Conservation (phyloP, 495 filamentous ascomycete species). For the Annulohypoxylon bovei region DNA sequence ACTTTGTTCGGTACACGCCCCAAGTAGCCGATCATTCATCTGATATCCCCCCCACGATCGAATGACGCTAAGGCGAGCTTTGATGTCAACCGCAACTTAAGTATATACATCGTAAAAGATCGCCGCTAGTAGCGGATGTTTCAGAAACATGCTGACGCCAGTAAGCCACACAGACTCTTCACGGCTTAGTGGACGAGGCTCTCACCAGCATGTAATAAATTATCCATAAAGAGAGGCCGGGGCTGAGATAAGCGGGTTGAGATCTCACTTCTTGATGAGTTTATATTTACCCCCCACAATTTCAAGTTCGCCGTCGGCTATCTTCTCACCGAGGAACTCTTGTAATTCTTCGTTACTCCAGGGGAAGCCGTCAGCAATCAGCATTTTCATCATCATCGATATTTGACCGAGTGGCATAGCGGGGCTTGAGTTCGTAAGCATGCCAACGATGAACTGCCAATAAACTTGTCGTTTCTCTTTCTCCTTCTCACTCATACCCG, state of each 20-base stretch:
- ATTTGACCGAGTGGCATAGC: conserved; percentile 82
- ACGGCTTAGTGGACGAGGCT: conserved; percentile 6
- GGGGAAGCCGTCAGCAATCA: conserved; percentile 85
- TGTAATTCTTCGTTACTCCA: conserved; percentile 78
- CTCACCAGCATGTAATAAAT: background rate
- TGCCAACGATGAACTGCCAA: conserved; percentile 89
- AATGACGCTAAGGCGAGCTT: background rate
- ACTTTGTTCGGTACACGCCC: conserved; percentile 18
- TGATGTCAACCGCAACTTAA: too few relatives aligned
- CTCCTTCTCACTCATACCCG: conserved; percentile 55
- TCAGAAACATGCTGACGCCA: conserved; percentile 30
- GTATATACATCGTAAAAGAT: conserved; percentile 15
- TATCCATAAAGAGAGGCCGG: background rate
- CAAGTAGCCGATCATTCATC: conserved; percentile 15
- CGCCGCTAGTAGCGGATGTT: conserved; percentile 26
- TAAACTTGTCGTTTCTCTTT: conserved; percentile 85
- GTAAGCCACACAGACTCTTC: conserved; percentile 4
- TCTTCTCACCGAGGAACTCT: conserved; percentile 80
- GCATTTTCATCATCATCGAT: conserved; percentile 91
- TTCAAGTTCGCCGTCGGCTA: conserved; percentile 74
- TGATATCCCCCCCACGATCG: conserved; percentile 27
- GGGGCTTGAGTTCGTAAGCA: conserved; percentile 89
- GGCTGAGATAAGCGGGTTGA: conserved; percentile 19
- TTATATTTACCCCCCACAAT: conserved; percentile 79
- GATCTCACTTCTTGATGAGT: conserved; percentile 59